Base-by-base conservation (phyloP, 2,329 filamentous ascomycete genomes). In the Paraconiothyrium sp. region DNA sequence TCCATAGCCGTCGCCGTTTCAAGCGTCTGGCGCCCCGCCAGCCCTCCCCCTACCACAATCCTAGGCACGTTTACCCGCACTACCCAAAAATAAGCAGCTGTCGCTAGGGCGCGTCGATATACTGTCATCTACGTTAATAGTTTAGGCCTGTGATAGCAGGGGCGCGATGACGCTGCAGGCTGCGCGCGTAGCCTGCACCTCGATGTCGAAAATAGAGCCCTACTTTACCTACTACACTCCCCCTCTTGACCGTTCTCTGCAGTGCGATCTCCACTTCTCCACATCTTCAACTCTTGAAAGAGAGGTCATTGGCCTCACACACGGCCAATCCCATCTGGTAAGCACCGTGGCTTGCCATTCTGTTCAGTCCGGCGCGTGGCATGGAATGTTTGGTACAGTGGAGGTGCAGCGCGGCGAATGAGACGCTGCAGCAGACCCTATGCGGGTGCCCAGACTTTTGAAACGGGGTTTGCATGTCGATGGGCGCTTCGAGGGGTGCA, bases 1-100 rank as follows among this genome's bases (percentile, higher is more conserved):
- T 65, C 70, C 66, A 68, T 73, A 63, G 66, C 70, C 60, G 65
- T 72, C 63, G 58, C 50, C 50, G 74, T 76, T 76, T 76, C 74
- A 75, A 59, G 49, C 61, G 54, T 55, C 58, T 54, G 32, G 55
- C 24, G 14, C 27, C 52, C 39, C 52, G 34, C 39, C 37, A n/a
- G 51, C 22, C n/a, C 35, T 43, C 59, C 59, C 14, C 13, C 16
- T 30, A 30, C 27, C 27, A 30, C 59, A 59, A 55, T 61, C 58
- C 56, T 52, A 60, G 57, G 47, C 51, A 58, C 51, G 59, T 60
- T 51, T 55, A 50, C 64, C 63, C 64, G 55, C 47, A 56, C 46
- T 30, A 44, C 20, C 61, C 65, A 54, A 67, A 67, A 72, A 68
- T 72, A 72, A 65, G 57, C 55, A 46, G 43, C 37, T 5, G n/a